Evolutionary conservation across 2,329 filamentous ascomycete species (phyloP).

Genomic region (Lecanicillium sp.): DNA sequence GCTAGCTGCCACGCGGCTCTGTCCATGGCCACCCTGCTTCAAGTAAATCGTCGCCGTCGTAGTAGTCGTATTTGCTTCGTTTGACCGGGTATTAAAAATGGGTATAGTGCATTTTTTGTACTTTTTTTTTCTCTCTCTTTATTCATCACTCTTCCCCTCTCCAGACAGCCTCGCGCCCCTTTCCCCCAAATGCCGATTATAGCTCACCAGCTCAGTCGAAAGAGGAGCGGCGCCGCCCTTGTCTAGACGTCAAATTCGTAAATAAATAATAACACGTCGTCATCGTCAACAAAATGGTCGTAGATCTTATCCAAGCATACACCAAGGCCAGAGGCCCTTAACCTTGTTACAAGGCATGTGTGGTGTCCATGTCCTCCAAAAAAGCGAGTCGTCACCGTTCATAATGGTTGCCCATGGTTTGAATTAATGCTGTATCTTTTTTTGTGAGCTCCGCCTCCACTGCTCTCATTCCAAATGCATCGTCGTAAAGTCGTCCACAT

Average conservation of each 20-base stretch:
- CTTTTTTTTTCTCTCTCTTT: constrained; percentile 4
- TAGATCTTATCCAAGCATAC: constrained; percentile 25
- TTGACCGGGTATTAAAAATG: constrained; percentile 32
- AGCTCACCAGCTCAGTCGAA: not conserved
- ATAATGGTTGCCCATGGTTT: constrained; percentile 32
- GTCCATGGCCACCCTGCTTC: constrained; percentile 6
- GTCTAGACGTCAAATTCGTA: constrained; percentile 41
- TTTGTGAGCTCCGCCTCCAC: constrained; percentile 27
- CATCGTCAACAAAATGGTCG: constrained; percentile 34
- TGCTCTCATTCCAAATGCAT: constrained; percentile 29
- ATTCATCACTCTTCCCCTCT: constrained; percentile 5
- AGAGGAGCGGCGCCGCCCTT: constrained; percentile 10
- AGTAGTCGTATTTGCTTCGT: constrained; percentile 24
- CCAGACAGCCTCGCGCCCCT: not conserved
- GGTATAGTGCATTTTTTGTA: constrained; percentile 22
- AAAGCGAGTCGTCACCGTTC: constrained; percentile 12
- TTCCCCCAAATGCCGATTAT: too few species aligned
- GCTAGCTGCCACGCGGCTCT: constrained; percentile 3
- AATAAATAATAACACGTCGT: constrained; percentile 27
- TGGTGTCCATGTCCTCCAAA: constrained; percentile 11
- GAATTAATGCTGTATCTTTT: constrained; percentile 31
- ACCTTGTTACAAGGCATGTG: constrained; percentile 13
- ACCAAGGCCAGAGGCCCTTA: constrained; percentile 14
- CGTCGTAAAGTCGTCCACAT: constrained; percentile 24
- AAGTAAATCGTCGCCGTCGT: constrained; percentile 18